A percentile compares a stretch with the other conserved stretches of the same genome.
Evolutionary conservation across 345 rosid genomes (phyloP).

Genomic region (Adansonia digitata): DNA sequence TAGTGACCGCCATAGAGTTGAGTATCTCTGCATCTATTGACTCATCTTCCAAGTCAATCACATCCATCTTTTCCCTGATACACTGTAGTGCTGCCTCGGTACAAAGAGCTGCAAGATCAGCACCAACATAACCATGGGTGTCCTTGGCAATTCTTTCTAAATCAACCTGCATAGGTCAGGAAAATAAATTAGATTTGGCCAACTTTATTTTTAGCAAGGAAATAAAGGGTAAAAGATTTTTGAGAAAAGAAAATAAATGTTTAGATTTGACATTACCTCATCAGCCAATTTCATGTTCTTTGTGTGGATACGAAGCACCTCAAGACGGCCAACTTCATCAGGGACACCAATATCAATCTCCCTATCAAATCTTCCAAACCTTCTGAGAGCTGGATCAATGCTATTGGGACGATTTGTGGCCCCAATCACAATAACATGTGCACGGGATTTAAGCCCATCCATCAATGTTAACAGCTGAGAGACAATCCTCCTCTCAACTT

Average conservation of each 20-base stretch:
- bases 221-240: not conserved
- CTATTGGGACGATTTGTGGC: slow-evolving; percentile 97
- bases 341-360: slow-evolving; percentile 97
- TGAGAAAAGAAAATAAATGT: not conserved
- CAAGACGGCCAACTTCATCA: slow-evolving; percentile 95
- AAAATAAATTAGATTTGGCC: slow-evolving; percentile 6
- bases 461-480: slow-evolving; percentile 90
- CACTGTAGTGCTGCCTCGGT: slow-evolving; percentile 98
- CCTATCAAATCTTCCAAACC: slow-evolving; percentile 93
- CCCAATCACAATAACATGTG: slow-evolving; percentile 91
- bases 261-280: slow-evolving; percentile 44
- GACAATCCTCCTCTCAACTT: slow-evolving; percentile 95
- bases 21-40: slow-evolving; percentile 87
- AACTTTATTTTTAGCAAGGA: not conserved
- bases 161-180: slow-evolving; percentile 55
- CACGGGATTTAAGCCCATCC: slow-evolving; percentile 92
- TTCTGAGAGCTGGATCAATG: slow-evolving; percentile 86
- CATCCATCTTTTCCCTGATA: slow-evolving; percentile 97
- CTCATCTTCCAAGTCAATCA: slow-evolving; percentile 94
- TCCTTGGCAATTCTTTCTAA: slow-evolving; percentile 81
- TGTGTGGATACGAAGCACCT: slow-evolving; percentile 93
- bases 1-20: slow-evolving; percentile 85
- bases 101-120: slow-evolving; percentile 93
- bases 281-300: slow-evolving; percentile 97
- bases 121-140: slow-evolving; percentile 97